Evolutionary conservation across 345 rosid species (phyloP), one percentile per base, ranked within the genome.

Genomic region (Lenwebbia sp.): DNA sequence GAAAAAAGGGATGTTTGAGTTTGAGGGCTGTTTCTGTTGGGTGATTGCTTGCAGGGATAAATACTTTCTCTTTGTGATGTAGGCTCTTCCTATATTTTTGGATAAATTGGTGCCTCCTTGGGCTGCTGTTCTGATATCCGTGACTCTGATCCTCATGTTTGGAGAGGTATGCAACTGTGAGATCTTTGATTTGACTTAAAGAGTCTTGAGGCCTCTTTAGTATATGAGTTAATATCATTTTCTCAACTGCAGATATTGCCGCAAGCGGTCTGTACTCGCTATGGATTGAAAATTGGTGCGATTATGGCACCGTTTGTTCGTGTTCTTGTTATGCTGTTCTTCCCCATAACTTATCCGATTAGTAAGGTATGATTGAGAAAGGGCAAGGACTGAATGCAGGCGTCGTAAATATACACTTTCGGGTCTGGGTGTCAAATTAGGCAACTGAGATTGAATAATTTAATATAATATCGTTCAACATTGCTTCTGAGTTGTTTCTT

Each of bases 281-380:
- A 97, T 84, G 99, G 99, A 75, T 91, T 97, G 89, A 95, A 90
- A 84, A 94, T 95, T 87, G 99, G 99, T 89, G 99, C 99, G 11
- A 87, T 91, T 25, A 88, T 92, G 95, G 95, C 98, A 62, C 99
- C 99, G 1, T 62, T 97, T 88, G 99, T 96, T 53, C 96, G 92
- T 54, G 86, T 92, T 88, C 98, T 96, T 84, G 94, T 97, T 82
- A 6, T 93, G 30, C 82, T 96, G 5, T 97, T 97, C 93, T 96
- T 88, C 76, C 99, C 98, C 23, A 65, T 97, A 83, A 90, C 99
- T 78, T 97, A 96, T 93, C 99, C 99, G 44, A 95, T 96, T 86
- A 97, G 99, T 88, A 97, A 97, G 97, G 98, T 94, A 91, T 84
- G 70, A 57, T 53, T 37, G 28, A 57, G 82, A 37, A 17, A 33